A percentile compares a stretch with the other conserved stretches of the same genome.
Conservation (phyloP, 1,284 basidiomycete genomes). For the Stereum hirsutum region DNA sequence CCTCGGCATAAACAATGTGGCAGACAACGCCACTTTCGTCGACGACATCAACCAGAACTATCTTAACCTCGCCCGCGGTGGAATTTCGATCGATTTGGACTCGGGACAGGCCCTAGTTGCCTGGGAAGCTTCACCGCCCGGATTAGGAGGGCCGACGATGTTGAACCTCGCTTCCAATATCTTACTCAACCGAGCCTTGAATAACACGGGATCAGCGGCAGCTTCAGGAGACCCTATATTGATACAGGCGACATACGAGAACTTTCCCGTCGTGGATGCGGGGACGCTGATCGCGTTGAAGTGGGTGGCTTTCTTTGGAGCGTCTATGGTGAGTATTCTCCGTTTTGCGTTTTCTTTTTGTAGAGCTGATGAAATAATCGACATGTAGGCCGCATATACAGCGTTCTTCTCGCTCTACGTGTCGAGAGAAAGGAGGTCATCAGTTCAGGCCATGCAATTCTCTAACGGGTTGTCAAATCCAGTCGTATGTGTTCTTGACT, state of each 20-base stretch:
- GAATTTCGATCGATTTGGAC: conserved; percentile 44
- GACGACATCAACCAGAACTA: conserved; percentile 37
- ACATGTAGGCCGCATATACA: conserved; percentile 55
- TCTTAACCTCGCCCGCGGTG: conserved; percentile 44
- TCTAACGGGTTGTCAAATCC: conserved; percentile 73
- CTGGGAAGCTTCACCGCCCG: conserved; percentile 52
- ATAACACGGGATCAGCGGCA: conserved; percentile 24
- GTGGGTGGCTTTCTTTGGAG: conserved; percentile 63
- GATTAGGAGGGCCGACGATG: conserved; percentile 44
- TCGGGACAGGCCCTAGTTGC: conserved; percentile 42
- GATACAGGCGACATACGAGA: conserved; percentile 45
- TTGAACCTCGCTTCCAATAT: conserved; percentile 64
- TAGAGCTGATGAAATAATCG: conserved; percentile 1
- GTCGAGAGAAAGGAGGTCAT: conserved; percentile 53
- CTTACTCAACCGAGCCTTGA: conserved; percentile 49
- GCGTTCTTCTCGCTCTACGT: conserved; percentile 78
- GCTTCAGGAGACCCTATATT: too few species aligned
- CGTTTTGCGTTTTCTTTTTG: too few species aligned
- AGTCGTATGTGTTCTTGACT: too few species aligned
- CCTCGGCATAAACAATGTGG: conserved; percentile 28
- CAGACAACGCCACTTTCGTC: conserved; percentile 47
- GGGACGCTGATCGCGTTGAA: conserved; percentile 53
- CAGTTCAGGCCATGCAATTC: conserved; percentile 70
- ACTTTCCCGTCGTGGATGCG: conserved; percentile 41
- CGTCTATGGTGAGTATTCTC: conserved; percentile 46